phyloP scores from a whole-genome alignment of 805 yeast genomes.

The Kuraishia hungarica region DNA sequence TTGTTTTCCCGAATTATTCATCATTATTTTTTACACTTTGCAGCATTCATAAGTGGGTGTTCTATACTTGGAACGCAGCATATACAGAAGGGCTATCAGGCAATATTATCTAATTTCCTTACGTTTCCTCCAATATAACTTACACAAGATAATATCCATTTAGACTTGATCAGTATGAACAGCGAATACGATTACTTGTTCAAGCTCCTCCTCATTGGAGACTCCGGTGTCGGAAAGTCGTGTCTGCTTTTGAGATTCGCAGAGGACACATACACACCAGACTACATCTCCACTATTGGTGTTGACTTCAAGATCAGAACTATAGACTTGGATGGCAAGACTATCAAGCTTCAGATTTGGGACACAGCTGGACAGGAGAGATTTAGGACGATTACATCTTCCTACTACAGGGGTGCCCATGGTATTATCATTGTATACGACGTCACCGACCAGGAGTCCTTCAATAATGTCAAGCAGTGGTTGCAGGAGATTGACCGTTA shows the following conservation, averaged over 20 bases:
- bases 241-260: slow-evolving; percentile 93
- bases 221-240: slow-evolving; percentile 97
- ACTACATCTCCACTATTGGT: slow-evolving; percentile 95
- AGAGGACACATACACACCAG: slow-evolving; percentile 94
- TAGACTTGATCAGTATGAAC: slow-evolving; percentile 42
- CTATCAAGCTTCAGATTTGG: slow-evolving; percentile 97
- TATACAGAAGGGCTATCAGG: not conserved
- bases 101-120: not conserved
- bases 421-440: slow-evolving; percentile 97
- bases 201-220: slow-evolving; percentile 91
- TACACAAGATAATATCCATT: not conserved
- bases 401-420: slow-evolving; percentile 97
- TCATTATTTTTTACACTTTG: not conserved
- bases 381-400: slow-evolving; percentile 94
- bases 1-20: not conserved
- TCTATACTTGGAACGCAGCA: not conserved
- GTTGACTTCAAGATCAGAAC: slow-evolving; percentile 91
- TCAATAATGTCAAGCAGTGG: slow-evolving; percentile 97
- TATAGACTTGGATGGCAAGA: slow-evolving; percentile 91
- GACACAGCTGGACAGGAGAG: slow-evolving; percentile 99
- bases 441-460: slow-evolving; percentile 94
- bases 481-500: slow-evolving; percentile 96
- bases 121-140: not conserved
- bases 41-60: not conserved
- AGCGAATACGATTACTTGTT: slow-evolving; percentile 97